Evolutionary conservation across 179 eudicot species (phyloP), one percentile per base, ranked within the genome.

Genomic region (Camellia oleifera): DNA sequence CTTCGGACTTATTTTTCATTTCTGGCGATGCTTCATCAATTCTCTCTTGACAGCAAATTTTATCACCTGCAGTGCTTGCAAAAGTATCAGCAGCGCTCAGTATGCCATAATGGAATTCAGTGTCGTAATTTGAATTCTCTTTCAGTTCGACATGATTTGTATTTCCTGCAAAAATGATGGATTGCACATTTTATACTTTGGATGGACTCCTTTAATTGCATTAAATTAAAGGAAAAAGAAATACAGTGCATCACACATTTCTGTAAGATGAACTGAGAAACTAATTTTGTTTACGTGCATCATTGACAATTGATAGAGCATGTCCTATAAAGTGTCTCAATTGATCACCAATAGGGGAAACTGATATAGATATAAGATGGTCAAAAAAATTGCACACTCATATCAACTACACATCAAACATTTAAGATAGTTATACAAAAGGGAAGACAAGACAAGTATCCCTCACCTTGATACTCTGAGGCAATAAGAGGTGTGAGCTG

Each of bases 11-110:
- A 23, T 54, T 73, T 58, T 73, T 63, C 46, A 13, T 53, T 9
- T 54, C 76, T 20, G 63, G 23, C 11, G 32, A 23, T 40, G 62
- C 58, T 71, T 71, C 76, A 53, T 53, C 76, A 54, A 26, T 54
- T 72, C 40, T 72, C 76, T 72, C 44, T 53, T 23, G 45, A 23
- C 18, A 23, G 62, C n/a, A 53, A 32, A 72, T 54, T 11, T 54
- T 57, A 72, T 72, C 62, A n/a, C n/a, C 61, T 20, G 17, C 26
- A 53, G 13, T 0, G 3, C 61, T 11, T 52, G 32, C 7, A 23
- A 26, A 72, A 26, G 46, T 4, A 54, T 53, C 61, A 53, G 10
- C 14, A 12, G 7, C 1, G 7, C 18, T 52, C 44, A 72, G 20
- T 53, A 32, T 52, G 20, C 44, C 76, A 23, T 11, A n/a, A 54